These are phyloP conservation scores for Phallus indusiatus DNA, from an alignment of 768 basidiomycete genomes.

Conservation along the genomic window DNA sequence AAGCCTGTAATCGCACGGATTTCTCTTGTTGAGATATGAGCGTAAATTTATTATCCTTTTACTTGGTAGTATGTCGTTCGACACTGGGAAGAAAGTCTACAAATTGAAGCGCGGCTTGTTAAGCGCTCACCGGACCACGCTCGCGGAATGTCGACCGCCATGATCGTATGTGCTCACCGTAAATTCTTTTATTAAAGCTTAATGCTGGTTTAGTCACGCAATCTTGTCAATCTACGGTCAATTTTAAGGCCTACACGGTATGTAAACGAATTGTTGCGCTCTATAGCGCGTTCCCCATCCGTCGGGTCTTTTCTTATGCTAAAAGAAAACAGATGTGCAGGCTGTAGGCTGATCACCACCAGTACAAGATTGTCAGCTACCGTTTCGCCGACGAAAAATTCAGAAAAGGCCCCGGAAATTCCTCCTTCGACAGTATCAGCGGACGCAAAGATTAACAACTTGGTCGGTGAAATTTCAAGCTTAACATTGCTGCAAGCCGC, in stretches of 20 bases:
- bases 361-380: slow-evolving; percentile 40
- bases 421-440: slow-evolving; percentile 8
- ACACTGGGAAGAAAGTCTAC: no score
- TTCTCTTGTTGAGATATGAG: no score
- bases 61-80: no score
- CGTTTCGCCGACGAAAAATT: slow-evolving; percentile 24
- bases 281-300: background rate
- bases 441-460: slow-evolving; percentile 63
- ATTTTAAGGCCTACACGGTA: slow-evolving; percentile 1
- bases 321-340: slow-evolving; percentile 15
- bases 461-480: slow-evolving; percentile 89
- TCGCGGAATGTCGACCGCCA: background rate
- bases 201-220: background rate
- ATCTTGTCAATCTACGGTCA: background rate
- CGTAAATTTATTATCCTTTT: no score
- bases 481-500: slow-evolving; percentile 90
- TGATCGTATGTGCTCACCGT: background rate
- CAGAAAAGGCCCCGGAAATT: slow-evolving; percentile 32
- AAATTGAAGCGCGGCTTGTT: no score
- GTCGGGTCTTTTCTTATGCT: background rate
- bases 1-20: no score
- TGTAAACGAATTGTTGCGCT: background rate
- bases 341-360: slow-evolving; percentile 35
- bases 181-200: background rate
- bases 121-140: no score